Percentiles rank a stretch among this genome's conserved stretches.
Evolutionary conservation across 2,329 filamentous ascomycete genomes (phyloP).

Genomic region (Metarhizium rileyi): DNA sequence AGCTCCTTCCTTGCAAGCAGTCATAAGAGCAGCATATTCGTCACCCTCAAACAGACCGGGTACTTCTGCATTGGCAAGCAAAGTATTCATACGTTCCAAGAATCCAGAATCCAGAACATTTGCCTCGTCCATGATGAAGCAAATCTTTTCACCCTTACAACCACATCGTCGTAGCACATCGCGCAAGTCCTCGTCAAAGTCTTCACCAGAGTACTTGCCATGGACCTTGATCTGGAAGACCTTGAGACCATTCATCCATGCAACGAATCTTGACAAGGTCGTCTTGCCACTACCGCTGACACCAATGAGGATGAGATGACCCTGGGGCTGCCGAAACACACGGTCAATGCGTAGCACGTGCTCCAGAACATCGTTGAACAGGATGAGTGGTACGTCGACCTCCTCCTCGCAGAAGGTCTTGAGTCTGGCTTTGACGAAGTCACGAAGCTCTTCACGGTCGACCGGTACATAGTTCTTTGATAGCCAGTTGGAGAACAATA

Average conservation of each 20-base stretch:
- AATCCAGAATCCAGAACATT: slow-evolving; percentile 98
- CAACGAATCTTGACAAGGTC: slow-evolving; percentile 92
- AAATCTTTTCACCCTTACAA: slow-evolving; percentile 98
- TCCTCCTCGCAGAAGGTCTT: slow-evolving; percentile 99
- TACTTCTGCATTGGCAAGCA: slow-evolving; percentile 98
- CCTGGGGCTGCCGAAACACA: slow-evolving; percentile 96
- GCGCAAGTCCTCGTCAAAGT: slow-evolving; percentile 95
- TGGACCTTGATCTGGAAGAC: slow-evolving; percentile 99
- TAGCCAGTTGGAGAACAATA: slow-evolving; percentile 98
- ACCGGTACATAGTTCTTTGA: slow-evolving; percentile 98
- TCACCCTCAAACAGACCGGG: slow-evolving; percentile 98
- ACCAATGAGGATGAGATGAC: slow-evolving; percentile 95
- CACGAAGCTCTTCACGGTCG: slow-evolving; percentile 85
- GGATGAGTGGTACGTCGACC: slow-evolving; percentile 91
- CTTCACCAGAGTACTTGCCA: slow-evolving; percentile 93
- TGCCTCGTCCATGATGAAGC: slow-evolving; percentile 99
- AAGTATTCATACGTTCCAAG: slow-evolving; percentile 97
- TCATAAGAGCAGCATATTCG: slow-evolving; percentile 97
- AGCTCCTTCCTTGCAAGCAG: slow-evolving; percentile 94
- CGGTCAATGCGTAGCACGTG: slow-evolving; percentile 97
- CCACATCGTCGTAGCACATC: slow-evolving; percentile 89
- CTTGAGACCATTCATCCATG: slow-evolving; percentile 99
- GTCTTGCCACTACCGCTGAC: slow-evolving; percentile 99
- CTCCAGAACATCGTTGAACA: slow-evolving; percentile 99
- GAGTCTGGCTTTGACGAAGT: slow-evolving; percentile 94